Base-by-base conservation (phyloP, 2,329 filamentous ascomycete genomes). In the Neofusicoccum sp. region DNA sequence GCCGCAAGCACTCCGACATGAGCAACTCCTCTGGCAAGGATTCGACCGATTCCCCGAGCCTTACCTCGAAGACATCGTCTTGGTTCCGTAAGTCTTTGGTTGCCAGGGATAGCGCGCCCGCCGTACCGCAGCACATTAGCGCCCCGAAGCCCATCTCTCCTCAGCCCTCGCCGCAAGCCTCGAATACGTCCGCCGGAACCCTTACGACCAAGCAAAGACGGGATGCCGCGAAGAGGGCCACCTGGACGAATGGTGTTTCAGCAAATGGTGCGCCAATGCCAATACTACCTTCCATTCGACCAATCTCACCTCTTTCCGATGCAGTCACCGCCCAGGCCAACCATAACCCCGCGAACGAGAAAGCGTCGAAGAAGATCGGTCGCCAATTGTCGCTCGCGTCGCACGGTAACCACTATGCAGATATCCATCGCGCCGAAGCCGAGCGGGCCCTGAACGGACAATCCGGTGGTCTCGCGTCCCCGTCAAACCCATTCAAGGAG, bases 61-160 rank as follows among this genome's bases (percentile, higher is more conserved):
- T 89, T 16, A 84, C 88, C 1, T 85, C 90, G 4, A 97, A 97
- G 78, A 90, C 90, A 26, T 98, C 79, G 3, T 79, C 93, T 0
- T 99, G 95, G 95, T 97, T 99, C 78, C 86, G 95, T 66, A 92
- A 96, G 73, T 98, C 95, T 11, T 82, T 99, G 61, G 96, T 97
- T 70, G 89, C 89, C 61, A 85, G 90, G 62, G 87, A 89, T 47
- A 87, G 82, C 66, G 80, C 85, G 9, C 88, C 90, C 58, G 80
- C 83, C n/a, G 78, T 85, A 31, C 75, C 78, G 4, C 77, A 79
- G 63, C 77, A 78, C 65, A 68, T 64, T 49, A 68, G 72, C 28
- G 44, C 72, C 4, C 65, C 70, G 14, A 78, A 80, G 64, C 75
- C 75, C 30, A 65, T 78, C 36, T 74, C 78, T 43, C 71, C 76